Percentiles rank a stretch among this genome's conserved stretches.
phyloP scores from a whole-genome alignment of 495 filamentous ascomycete genomes.

The Trichoderma erinaceum region DNA sequence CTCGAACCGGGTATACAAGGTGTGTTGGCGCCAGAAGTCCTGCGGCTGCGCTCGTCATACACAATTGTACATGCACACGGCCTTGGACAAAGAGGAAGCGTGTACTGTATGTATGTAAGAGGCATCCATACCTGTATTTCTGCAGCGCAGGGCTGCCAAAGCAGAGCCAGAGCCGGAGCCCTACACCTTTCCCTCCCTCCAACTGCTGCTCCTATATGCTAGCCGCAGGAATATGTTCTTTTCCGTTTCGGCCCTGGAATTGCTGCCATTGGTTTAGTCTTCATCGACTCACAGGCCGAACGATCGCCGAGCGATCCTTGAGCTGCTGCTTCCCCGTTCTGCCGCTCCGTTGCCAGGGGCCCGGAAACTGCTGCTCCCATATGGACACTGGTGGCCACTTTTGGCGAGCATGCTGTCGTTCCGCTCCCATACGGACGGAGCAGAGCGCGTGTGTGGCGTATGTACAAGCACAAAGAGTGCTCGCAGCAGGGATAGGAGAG shows the following conservation, averaged over 20 bases:
- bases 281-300: neutral
- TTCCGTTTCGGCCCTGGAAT: neutral
- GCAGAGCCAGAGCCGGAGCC: neutral
- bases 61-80: no score
- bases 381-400: neutral
- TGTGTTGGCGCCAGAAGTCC: neutral
- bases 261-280: neutral
- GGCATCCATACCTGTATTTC: no score
- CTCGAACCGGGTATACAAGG: neutral
- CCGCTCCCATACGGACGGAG: neutral
- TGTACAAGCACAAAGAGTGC: neutral
- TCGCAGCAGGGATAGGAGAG: neutral
- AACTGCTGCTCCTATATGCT: neutral
- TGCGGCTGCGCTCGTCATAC: no score
- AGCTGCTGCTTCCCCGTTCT: neutral
- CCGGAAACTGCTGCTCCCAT: neutral
- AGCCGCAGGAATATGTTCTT: conserved; percentile 7
- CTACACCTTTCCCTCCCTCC: conserved; percentile 11
- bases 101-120: no score
- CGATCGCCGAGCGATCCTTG: neutral
- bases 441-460: no score
- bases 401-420: neutral
- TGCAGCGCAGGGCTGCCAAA: neutral
- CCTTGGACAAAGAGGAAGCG: no score
- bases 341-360: conserved; percentile 9